These are phyloP conservation scores for Tricholoma hemisulphureum DNA, from an alignment of 768 basidiomycete genomes.

Conservation along the genomic window DNA sequence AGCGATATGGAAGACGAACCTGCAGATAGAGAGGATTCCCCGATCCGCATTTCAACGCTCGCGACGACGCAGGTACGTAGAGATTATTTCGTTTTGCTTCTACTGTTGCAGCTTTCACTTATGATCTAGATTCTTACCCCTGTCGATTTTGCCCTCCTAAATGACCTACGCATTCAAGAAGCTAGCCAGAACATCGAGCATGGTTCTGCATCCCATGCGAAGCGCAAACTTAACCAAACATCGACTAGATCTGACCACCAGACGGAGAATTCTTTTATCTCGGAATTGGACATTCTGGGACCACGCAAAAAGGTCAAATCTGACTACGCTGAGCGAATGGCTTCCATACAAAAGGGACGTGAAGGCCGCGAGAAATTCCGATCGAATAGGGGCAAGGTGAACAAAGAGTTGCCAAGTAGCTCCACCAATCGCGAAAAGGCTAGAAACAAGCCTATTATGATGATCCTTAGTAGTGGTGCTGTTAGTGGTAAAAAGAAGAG, in stretches of 20 bases:
- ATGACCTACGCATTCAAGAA: constrained; percentile 82
- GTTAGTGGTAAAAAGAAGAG: constrained; percentile 85
- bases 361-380: constrained; percentile 95
- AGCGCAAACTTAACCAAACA: constrained; percentile 85
- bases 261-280: constrained; percentile 63
- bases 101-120: background rate
- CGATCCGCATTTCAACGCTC: constrained; percentile 56
- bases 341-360: constrained; percentile 85
- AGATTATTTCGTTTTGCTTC: background rate
- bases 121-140: constrained; percentile 87
- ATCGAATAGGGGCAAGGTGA: constrained; percentile 88
- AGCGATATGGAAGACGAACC: constrained; percentile 82
- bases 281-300: constrained; percentile 90
- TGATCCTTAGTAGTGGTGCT: constrained; percentile 75
- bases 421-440: constrained; percentile 92
- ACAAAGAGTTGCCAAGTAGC: constrained; percentile 76
- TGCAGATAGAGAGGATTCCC: constrained; percentile 25
- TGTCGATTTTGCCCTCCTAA: constrained; percentile 90
- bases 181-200: constrained; percentile 67
- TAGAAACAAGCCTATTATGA: constrained; percentile 94
- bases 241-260: constrained; percentile 43
- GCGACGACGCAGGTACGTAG: constrained; percentile 76
- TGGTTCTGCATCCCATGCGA: constrained; percentile 72
- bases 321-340: constrained; percentile 91
- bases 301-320: constrained; percentile 92